Conservation (phyloP, 78 protist genomes). For the Dictyostelium brefeldianum region DNA sequence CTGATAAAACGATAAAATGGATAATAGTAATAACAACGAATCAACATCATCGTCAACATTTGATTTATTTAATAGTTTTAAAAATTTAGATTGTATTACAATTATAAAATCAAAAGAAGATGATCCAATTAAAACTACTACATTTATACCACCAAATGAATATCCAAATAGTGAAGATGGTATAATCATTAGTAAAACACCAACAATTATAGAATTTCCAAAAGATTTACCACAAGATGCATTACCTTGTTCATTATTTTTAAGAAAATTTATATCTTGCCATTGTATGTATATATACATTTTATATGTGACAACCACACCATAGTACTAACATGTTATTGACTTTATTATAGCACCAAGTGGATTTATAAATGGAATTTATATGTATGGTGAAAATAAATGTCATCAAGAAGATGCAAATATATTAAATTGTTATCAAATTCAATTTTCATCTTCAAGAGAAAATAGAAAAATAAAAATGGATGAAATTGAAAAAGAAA, state of each 20-base stretch:
- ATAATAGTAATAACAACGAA: background rate
- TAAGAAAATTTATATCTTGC: constrained; percentile 43
- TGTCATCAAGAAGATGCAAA: constrained; percentile 38
- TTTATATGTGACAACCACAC: background rate
- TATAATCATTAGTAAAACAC: too few species aligned
- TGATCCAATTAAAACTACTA: background rate
- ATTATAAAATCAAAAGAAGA: background rate
- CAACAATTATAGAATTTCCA: constrained; percentile 10
- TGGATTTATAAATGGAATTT: constrained; percentile 30
- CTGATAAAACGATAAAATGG: background rate
- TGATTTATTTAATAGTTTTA: background rate
- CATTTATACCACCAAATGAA: constrained; percentile 14
- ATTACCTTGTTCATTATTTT: constrained; percentile 39
- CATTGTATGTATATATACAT: constrained; percentile 14
- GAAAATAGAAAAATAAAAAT: constrained; percentile 30
- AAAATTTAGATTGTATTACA: background rate
- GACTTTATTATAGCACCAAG: constrained; percentile 35
- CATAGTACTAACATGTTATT: background rate
- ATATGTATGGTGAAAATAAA: constrained; percentile 49
- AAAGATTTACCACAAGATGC: background rate
- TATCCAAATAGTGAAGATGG: background rate
- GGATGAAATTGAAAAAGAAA: constrained; percentile 19
- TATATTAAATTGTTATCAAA: constrained; percentile 32
- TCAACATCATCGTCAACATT: background rate
- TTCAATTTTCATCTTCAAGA: constrained; percentile 15